Evolutionary conservation across 2,329 filamentous ascomycete genomes (phyloP).

Genomic region (Elsinoe batatas): DNA sequence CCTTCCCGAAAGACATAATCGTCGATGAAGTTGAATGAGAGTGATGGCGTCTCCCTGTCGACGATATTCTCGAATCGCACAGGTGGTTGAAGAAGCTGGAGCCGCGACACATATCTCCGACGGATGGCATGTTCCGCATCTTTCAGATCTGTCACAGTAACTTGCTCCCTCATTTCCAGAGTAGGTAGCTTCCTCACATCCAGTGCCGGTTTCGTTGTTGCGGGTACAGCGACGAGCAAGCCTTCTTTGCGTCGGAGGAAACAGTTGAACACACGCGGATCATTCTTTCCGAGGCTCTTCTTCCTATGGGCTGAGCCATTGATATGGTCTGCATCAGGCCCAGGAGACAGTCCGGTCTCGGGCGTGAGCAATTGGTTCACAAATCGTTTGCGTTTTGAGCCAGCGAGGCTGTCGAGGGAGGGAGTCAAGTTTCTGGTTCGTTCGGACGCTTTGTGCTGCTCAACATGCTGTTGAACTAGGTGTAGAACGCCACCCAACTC

Average conservation of each 20-base stretch:
- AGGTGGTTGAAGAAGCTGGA: conserved; percentile 24
- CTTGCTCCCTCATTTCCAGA: conserved; percentile 26
- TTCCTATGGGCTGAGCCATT: not conserved
- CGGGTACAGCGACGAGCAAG: conserved; percentile 23
- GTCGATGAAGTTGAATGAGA: conserved; percentile 60
- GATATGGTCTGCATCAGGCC: not conserved
- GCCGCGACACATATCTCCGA: conserved; percentile 27
- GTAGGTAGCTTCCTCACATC: conserved; percentile 29
- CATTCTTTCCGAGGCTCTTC: not conserved
- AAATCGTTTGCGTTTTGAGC: conserved; percentile 23
- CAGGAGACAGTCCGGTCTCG: not conserved
- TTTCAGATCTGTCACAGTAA: conserved; percentile 22
- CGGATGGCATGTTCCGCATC: conserved; percentile 30
- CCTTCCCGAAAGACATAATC: conserved; percentile 49
- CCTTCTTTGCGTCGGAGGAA: conserved; percentile 29
- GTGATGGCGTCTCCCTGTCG: conserved; percentile 46
- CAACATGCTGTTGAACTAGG: conserved; percentile 35
- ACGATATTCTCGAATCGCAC: conserved; percentile 56
- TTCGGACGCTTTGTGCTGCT: conserved; percentile 15
- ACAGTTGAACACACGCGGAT: conserved; percentile 32
- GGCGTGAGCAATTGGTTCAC: conserved; percentile 20
- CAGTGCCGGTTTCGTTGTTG: conserved; percentile 21
- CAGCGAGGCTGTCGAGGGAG: not conserved
- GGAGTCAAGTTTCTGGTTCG: not conserved
- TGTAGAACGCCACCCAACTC: conserved; percentile 33